Base-by-base conservation (phyloP, 805 yeast species). In the Suhomyces xylopsoci region DNA sequence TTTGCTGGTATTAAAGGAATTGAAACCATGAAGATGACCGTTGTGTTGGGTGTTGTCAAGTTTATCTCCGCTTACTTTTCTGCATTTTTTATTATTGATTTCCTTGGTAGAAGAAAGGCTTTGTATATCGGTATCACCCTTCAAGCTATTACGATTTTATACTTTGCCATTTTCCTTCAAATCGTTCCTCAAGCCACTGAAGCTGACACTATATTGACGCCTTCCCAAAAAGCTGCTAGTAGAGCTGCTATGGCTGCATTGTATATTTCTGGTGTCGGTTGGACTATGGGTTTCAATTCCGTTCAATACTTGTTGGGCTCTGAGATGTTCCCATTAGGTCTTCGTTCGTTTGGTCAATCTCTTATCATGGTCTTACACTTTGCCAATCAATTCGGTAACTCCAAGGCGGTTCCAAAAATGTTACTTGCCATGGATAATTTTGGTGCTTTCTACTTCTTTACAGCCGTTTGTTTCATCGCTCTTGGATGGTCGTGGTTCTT, bases 261-360 rank as follows among this genome's bases (percentile, higher is more conserved):
- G 25, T 81, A 69, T 58, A 58, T 81, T 36, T 69, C 75, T 30
- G 85, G 85, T 58, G 69, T 74, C 20, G 84, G 84, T 36, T 82
- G 85, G 86, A 77, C 82, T 30, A 62, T 81, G 65, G 85, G 85
- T 36, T 82, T 80, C 77, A 82, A 82, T 65, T 69, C 81, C 0
- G 69, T 81, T 47, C 85, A 81, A 62, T 81, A 81, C 60, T 69
- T 81, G 57, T 65, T 81, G 58, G 81, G 80, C 53, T 73, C 85
- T 3, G 86, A 82, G 60, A 72, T 82, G 50, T 74, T 81, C 61
- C 85, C 85, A 20, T 65, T 81, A 59, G 70, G 76, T 52, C 69
- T 78, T 36, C 71, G 85, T 55, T 74, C 76, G 36, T 65, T 79
- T 56, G 84, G 81, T 25, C 78, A 80, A 45, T 74, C 83, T 3